Evolutionary conservation across 768 basidiomycete genomes (phyloP), one percentile per base, ranked within the genome.

Genomic region (Amanita phalloides): DNA sequence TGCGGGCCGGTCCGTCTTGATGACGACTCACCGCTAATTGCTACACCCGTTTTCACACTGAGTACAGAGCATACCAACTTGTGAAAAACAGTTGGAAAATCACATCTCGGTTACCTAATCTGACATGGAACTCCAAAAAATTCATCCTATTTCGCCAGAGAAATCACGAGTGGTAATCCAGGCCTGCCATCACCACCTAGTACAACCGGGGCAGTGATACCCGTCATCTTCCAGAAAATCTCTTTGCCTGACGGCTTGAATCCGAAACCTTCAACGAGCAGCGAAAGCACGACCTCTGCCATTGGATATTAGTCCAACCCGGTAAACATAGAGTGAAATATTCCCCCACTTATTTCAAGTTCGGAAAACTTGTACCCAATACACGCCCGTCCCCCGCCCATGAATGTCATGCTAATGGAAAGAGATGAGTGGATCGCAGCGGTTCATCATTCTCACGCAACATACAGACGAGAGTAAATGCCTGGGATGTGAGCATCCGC

Each of bases 331-430:
- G 36, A 3, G 41, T 25, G 5, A 3, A 25, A n/a, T 21, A 35
- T 36, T 59, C 68, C 17, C 49, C 17, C 48, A 70, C 69, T 69
- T 53, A 68, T 70, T 55, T 69, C 68, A 11, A 70, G 54, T 49
- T 69, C 62, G 3, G 69, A 59, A 54, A 71, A 70, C 55, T 69
- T 68, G 57, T 68, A 66, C 5, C 67, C 69, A 26, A 71, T 67
- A 62, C 68, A 70, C 0, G 67, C 56, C 1, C 64, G 60, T 3
- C 59, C 58, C 4, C 68, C 68, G 28, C 61, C 66, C 13, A 67
- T 39, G 57, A 68, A 71, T 7, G 68, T 68, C 62, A 68, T 62
- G 60, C 68, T 54, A 39, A 32, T 20, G 10, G 60, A 50, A 4
- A 64, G 57, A 43, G 62, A 67, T 49, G 35, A 32, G n/a, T 25